Base-by-base conservation (phyloP, 2,329 filamentous ascomycete species). In the Harringtonia lauricola region DNA sequence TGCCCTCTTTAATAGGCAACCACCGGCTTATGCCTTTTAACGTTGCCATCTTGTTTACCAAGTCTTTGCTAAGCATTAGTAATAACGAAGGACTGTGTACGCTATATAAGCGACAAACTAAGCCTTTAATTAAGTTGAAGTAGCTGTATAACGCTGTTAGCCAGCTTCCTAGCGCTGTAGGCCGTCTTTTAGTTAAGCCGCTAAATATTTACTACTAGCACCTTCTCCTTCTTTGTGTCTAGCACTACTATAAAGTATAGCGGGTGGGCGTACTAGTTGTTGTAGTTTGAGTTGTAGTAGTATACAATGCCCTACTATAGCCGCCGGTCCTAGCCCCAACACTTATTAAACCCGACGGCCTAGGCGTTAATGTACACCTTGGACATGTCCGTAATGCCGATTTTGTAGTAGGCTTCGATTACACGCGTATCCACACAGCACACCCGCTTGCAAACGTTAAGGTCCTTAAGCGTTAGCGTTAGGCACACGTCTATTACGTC, bases 301-400 rank as follows among this genome's bases (percentile, higher is more conserved):
- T 95, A 95, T 85, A 95, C 94, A 42, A 95, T 68, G 2, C 87
- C 89, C 64, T 95, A 89, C 64, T 95, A 89, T 6, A 95, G 75
- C 43, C 89, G 80, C 38, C 87, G 71, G 33, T 71, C 71, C 58
- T 67, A 90, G 48, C 88, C 88, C 56, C 89, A 92, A 37, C 89
- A 81, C 64, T 94, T 86, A 54, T 95, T 89, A 57, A 87, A 94
- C 40, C 89, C 89, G 61, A 95, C 94, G 1, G 89, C 95, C 89
- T 89, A 95, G 12, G 86, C 86, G 59, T 95, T 89, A 61, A 88
- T 94, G 66, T 92, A 95, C 38, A 95, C 86, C 64, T 94, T 94
- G 68, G 90, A 68, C 89, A 95, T 95, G 50, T 94, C 85, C 52
- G 83, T 73, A 44, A 73, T 73, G 14, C 86, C 77, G 46, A 95